Evolutionary conservation across 2,329 filamentous ascomycete genomes (phyloP).

Genomic region (Xylariaceae sp.): DNA sequence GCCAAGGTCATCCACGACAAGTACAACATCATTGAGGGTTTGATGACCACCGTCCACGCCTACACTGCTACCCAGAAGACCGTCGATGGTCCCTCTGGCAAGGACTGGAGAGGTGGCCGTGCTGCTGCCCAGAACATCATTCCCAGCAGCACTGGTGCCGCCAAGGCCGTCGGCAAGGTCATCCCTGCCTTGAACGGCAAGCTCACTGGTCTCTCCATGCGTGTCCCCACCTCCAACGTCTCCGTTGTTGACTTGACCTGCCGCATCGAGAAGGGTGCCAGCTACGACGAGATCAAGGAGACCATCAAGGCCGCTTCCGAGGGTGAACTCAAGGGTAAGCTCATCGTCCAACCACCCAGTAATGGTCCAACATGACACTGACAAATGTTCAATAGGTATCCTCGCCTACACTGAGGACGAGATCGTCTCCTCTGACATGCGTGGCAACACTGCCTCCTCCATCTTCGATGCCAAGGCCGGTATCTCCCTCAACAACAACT

Average conservation of each 20-base stretch:
- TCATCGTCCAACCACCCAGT: background rate
- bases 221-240: constrained; percentile 97
- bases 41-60: constrained; percentile 99
- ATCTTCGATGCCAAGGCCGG: constrained; percentile 99
- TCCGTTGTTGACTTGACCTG: constrained; percentile 96
- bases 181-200: constrained; percentile 97
- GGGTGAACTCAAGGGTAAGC: constrained; percentile 76
- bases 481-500: constrained; percentile 97
- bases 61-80: constrained; percentile 99
- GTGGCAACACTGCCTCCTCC: constrained; percentile 87
- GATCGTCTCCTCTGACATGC: constrained; percentile 88
- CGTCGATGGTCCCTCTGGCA: constrained; percentile 92
- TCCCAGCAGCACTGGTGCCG: constrained; percentile 96
- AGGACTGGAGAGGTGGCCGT: constrained; percentile 99
- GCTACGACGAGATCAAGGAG: constrained; percentile 88
- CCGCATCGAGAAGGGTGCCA: constrained; percentile 85
- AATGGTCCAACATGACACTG: background rate
- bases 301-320: constrained; percentile 83
- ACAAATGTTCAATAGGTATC: constrained; percentile 54
- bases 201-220: constrained; percentile 99
- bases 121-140: constrained; percentile 99
- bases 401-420: constrained; percentile 96
- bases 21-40: constrained; percentile 93
- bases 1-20: constrained; percentile 99
- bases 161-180: constrained; percentile 99